Base-by-base conservation (phyloP, 208 protist genomes). In the Crithidia acanthocephali region DNA sequence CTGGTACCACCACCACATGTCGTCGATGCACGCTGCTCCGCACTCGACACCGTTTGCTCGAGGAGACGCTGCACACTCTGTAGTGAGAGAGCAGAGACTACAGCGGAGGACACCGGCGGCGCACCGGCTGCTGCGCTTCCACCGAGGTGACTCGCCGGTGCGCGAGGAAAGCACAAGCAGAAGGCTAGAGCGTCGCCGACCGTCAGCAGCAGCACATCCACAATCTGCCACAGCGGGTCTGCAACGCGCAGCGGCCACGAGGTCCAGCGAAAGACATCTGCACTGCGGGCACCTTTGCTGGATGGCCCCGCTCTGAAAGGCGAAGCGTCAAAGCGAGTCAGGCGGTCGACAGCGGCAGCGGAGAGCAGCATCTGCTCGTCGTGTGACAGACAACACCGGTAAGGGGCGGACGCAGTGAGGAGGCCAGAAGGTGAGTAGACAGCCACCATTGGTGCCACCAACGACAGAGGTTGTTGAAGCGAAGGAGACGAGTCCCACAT, bases 401-500 rank as follows among this genome's bases (percentile, higher is more conserved):
- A 93, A 15, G 28, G 62, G 0, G 73, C 53, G 18, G 85, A 91
- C 20, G 83, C 80, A 47, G 63, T 72, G 30, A 93, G 76, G 30
- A 93, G 74, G 0, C 88, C 88, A 50, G 74, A 82, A 23, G 79
- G 77, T n/a, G 82, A 86, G 68, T 80, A 93, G 22, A 68, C 75
- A 13, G 88, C 80, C 53, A 85, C 62, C 30, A 91, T 62, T 32
- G 74, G 68, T 7, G 56, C 37, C 18, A 58, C 28, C 20, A 50
- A 25, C 7, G 4, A 48, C 18, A n/a, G n/a, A 42, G 37, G 37
- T 42, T 6, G 37, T 13, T 15, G 37, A 15, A 13, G 37, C 37
- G 37, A 13, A 6, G 37, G 37, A 42, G 32, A 20, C 28, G 51
- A 45, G 25, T 59, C 32, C 68, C 61, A 82, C 33, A 71, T 47